Evolutionary conservation across 345 rosid genomes (phyloP), one percentile per base, ranked within the genome.

Genomic region (Turritis glabra): DNA sequence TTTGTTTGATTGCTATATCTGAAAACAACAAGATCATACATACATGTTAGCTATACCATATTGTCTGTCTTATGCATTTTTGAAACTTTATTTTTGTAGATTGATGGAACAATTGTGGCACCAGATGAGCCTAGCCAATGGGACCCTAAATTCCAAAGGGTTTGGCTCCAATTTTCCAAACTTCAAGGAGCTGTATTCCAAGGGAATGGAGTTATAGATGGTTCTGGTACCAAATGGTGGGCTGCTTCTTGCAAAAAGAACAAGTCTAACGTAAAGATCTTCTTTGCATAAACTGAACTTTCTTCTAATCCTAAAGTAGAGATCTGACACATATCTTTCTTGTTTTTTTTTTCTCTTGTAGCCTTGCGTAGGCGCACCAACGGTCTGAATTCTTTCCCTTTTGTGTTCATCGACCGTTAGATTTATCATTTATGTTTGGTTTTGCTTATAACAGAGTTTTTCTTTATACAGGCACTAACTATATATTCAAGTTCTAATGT

Each of bases 191-290:
- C 84, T 48, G 13, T 74, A 43, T 90, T 95, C 84, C 97, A 87
- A 81, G 97, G 97, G n/a, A 76, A 77, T 74, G 99, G 99, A 69
- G 85, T 92, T 55, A 82, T 95, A 72, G 96, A 95, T 79, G 99
- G 97, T 53, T 95, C 97, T 5, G 97, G 99, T 61, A 73, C 92
- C 61, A 90, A 92, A 81, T 95, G 99, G 99, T 95, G 99, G 99
- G 90, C 89, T 56, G 76, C 97, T 19, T 95, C 97, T 62, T 95
- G 97, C 93, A 92, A 90, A 80, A 92, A 81, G 90, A 92, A 95
- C 85, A 89, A 82, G 61, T 47, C 72, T 64, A 71, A 71, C 50
- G 80, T 77, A 46, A 46, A 46, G 3, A 35, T 53, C 21, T 54
- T 68, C 37, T 43, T 54, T 59, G 1, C 55, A 22, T 30, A 22